These are phyloP conservation scores for Phytophthora brassicae DNA, from an alignment of 352 stramenopile genomes.

Conservation along the genomic window DNA sequence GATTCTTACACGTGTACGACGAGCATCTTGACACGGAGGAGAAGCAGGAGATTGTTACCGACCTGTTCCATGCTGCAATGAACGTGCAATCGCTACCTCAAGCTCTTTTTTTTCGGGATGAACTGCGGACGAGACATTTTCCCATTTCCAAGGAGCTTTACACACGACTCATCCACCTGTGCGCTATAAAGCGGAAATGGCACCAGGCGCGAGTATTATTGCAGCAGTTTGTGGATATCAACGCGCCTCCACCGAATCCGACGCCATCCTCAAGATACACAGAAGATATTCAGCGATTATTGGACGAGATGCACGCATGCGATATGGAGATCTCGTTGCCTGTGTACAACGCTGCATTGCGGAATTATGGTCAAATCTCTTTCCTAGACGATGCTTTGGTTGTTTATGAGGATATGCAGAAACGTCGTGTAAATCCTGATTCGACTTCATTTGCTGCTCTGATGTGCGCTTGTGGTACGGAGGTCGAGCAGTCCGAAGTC, in stretches of 20 bases:
- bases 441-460: slow-evolving; percentile 58
- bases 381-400: slow-evolving; percentile 36
- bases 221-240: slow-evolving; percentile 45
- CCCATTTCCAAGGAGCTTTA: slow-evolving; percentile 40
- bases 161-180: slow-evolving; percentile 50
- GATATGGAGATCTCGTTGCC: slow-evolving; percentile 38
- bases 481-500: slow-evolving; percentile 41
- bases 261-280: slow-evolving; percentile 47
- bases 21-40: slow-evolving; percentile 43
- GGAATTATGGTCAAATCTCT: slow-evolving; percentile 52
- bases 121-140: slow-evolving; percentile 38
- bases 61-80: slow-evolving; percentile 47
- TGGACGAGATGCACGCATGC: slow-evolving; percentile 50
- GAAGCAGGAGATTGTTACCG: slow-evolving; percentile 38
- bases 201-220: slow-evolving; percentile 53
- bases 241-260: slow-evolving; percentile 34
- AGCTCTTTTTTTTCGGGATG: slow-evolving; percentile 60
- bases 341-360: slow-evolving; percentile 68
- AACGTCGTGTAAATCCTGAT: slow-evolving; percentile 40
- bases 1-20: slow-evolving; percentile 43
- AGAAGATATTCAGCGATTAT: slow-evolving; percentile 44
- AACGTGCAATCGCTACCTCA: slow-evolving; percentile 48
- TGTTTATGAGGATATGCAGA: slow-evolving; percentile 50
- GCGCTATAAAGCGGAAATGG: slow-evolving; percentile 54
- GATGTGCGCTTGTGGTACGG: slow-evolving; percentile 50